phyloP scores from a whole-genome alignment of 768 basidiomycete genomes.

The Roridomyces roridus region DNA sequence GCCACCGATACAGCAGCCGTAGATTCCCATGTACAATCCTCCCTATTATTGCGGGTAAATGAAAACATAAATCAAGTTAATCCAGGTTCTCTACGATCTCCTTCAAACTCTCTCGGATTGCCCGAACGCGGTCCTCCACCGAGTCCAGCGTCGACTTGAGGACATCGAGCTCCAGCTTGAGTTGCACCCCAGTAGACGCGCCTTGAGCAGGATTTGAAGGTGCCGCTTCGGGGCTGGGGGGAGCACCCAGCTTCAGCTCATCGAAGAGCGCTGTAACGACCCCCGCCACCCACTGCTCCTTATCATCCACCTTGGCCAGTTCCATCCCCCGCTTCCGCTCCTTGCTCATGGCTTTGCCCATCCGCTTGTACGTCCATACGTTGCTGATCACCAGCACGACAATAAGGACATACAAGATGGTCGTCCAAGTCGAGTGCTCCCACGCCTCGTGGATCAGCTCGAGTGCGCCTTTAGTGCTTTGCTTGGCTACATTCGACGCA shows the following conservation, averaged over 20 bases:
- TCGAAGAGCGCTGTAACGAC: slow-evolving; percentile 78
- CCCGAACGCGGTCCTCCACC: slow-evolving; percentile 61
- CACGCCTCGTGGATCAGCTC: slow-evolving; percentile 82
- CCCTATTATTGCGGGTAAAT: too few relatives aligned
- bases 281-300: slow-evolving; percentile 77
- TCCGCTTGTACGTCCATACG: slow-evolving; percentile 62
- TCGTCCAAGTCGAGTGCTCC: slow-evolving; percentile 77
- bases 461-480: slow-evolving; percentile 72
- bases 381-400: slow-evolving; percentile 78
- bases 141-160: slow-evolving; percentile 58
- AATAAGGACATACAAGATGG: slow-evolving; percentile 77
- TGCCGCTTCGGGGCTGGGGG: slow-evolving; percentile 15
- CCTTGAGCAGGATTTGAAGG: slow-evolving; percentile 6
- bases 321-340: slow-evolving; percentile 55
- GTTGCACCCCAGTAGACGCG: slow-evolving; percentile 17
- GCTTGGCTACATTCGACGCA: slow-evolving; percentile 70
- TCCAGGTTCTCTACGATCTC: slow-evolving; percentile 20
- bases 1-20: slow-evolving; percentile 38
- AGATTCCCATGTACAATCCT: too few relatives aligned
- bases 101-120: slow-evolving; percentile 50
- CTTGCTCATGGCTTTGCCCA: slow-evolving; percentile 47
- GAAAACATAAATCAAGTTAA: slow-evolving; percentile 2
- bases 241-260: slow-evolving; percentile 53
- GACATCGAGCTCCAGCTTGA: slow-evolving; percentile 54
- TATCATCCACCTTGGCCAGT: slow-evolving; percentile 63